Percentiles rank a stretch among this genome's conserved stretches.
phyloP scores from a whole-genome alignment of 1,139 yeast species.

The Suhomyces maxii region DNA sequence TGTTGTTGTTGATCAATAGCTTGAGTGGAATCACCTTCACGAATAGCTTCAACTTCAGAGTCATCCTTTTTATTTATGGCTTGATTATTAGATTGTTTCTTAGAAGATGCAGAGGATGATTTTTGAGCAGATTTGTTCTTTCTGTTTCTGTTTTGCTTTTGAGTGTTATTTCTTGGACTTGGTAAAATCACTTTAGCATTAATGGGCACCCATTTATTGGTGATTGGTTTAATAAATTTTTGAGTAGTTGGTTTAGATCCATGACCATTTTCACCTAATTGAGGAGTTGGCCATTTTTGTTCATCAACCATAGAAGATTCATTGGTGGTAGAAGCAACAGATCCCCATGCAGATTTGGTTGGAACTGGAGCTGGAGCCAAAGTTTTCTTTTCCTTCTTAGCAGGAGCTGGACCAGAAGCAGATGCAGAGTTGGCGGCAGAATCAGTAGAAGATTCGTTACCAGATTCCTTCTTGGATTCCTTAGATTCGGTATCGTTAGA shows the following conservation, averaged over 20 bases:
- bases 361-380: slow-evolving; percentile 83
- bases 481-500: slow-evolving; percentile 1
- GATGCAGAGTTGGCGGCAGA: slow-evolving; percentile 8
- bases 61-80: slow-evolving; percentile 10
- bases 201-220: slow-evolving; percentile 89
- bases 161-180: slow-evolving; percentile 27
- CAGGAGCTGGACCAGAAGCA: slow-evolving; percentile 4
- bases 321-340: slow-evolving; percentile 26
- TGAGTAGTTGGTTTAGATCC: slow-evolving; percentile 38
- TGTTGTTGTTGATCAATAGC: no score
- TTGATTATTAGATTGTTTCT: slow-evolving; percentile 6
- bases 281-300: slow-evolving; percentile 61
- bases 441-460: slow-evolving; percentile 10
- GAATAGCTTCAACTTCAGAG: slow-evolving; percentile 1
- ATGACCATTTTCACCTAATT: slow-evolving; percentile 23
- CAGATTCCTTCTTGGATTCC: slow-evolving; percentile 8
- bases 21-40: no score
- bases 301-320: slow-evolving; percentile 36
- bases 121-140: slow-evolving; percentile 30
- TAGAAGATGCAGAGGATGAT: slow-evolving; percentile 9
- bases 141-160: slow-evolving; percentile 34
- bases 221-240: slow-evolving; percentile 56
- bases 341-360: slow-evolving; percentile 68
- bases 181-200: slow-evolving; percentile 67
- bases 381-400: slow-evolving; percentile 35